Evolutionary conservation across 495 filamentous ascomycete genomes (phyloP).

Genomic region (Daldinia grandis): DNA sequence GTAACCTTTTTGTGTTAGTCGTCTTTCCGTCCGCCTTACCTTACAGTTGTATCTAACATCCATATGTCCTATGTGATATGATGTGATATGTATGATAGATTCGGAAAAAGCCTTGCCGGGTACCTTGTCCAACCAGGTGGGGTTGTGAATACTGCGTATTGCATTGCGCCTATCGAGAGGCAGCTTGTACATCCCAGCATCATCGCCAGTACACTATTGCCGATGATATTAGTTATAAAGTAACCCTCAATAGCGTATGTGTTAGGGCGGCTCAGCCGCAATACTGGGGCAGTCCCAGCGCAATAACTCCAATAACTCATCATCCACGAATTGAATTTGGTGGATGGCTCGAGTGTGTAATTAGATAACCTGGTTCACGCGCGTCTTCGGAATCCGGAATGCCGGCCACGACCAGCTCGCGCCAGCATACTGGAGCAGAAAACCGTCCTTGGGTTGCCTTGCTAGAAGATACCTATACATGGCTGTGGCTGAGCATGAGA

Average conservation of each 20-base stretch:
- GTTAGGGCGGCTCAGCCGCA: slow-evolving; percentile 41
- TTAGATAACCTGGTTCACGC: slow-evolving; percentile 12
- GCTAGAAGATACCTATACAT: neutral
- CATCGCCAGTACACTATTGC: neutral
- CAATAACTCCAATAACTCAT: neutral
- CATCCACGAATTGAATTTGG: slow-evolving; percentile 9
- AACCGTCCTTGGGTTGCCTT: slow-evolving; percentile 25
- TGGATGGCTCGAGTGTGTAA: slow-evolving; percentile 8
- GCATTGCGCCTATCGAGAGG: slow-evolving; percentile 1
- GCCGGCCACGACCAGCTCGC: slow-evolving; percentile 13
- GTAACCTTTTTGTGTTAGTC: slow-evolving; percentile 9
- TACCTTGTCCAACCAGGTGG: slow-evolving; percentile 21
- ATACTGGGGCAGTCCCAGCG: slow-evolving; percentile 33
- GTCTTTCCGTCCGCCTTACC: slow-evolving; percentile 2
- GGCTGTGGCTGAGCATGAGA: slow-evolving; percentile 28
- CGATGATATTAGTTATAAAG: neutral
- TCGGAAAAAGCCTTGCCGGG: slow-evolving; percentile 29
- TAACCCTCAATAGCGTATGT: neutral
- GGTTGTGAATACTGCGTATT: slow-evolving; percentile 10
- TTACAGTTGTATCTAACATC: neutral
- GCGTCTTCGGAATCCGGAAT: slow-evolving; percentile 20
- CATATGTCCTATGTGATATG: slow-evolving; percentile 1
- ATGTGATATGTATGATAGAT: slow-evolving; percentile 13
- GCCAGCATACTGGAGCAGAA: slow-evolving; percentile 5
- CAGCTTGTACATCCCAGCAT: neutral